phyloP scores from a whole-genome alignment of 2,329 filamentous ascomycete species.

The Monosporascus sp. region DNA sequence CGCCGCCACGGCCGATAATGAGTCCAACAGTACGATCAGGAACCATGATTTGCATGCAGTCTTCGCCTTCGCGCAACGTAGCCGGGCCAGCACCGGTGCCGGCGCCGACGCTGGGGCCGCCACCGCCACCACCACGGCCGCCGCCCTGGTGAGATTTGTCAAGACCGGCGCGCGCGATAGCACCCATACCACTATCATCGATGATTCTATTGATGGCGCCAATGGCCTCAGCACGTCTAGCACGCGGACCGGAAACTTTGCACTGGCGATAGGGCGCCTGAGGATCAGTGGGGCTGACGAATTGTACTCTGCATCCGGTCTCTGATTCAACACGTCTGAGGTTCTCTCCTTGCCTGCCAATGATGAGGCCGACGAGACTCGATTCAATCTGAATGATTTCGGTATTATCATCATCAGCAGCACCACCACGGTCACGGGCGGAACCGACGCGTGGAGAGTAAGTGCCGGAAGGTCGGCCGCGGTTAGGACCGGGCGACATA shows the following conservation, averaged over 20 bases:
- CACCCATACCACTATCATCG: constrained; percentile 69
- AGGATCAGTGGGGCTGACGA: constrained; percentile 69
- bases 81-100: constrained; percentile 29
- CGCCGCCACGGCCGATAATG: constrained; percentile 89
- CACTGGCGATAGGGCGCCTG: constrained; percentile 73
- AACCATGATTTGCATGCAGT: constrained; percentile 89
- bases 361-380: constrained; percentile 81
- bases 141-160: constrained; percentile 35
- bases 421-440: constrained; percentile 37
- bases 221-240: constrained; percentile 72
- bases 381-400: constrained; percentile 86
- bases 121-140: constrained; percentile 27
- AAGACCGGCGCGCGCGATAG: constrained; percentile 41
- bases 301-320: constrained; percentile 79
- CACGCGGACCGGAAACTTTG: constrained; percentile 72
- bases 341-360: constrained; percentile 86
- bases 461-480: constrained; percentile 43
- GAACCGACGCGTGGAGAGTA: constrained; percentile 56
- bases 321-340: constrained; percentile 78
- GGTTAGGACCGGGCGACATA: constrained; percentile 55
- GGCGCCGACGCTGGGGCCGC: constrained; percentile 7
- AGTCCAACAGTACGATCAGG: constrained; percentile 87
- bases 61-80: constrained; percentile 70
- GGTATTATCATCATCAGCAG: constrained; percentile 58
- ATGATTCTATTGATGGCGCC: constrained; percentile 82